These are phyloP conservation scores for Venturia aucupariae DNA, from an alignment of 2,329 filamentous ascomycete species.

Conservation along the genomic window DNA sequence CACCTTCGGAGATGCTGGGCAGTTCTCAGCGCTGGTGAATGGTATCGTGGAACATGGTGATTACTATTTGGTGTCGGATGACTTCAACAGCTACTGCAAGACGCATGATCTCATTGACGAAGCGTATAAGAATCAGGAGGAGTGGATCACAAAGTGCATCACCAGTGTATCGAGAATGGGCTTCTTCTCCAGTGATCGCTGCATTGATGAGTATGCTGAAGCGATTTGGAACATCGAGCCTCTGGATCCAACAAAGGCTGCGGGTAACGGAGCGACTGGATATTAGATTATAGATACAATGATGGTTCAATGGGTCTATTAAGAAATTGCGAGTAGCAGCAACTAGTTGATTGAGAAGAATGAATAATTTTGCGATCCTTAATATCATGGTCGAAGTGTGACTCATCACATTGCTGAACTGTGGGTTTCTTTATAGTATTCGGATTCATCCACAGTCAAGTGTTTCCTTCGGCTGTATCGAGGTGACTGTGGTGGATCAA, in stretches of 20 bases:
- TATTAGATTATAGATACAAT: background rate
- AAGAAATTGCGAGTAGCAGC: background rate
- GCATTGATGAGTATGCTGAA: conserved; percentile 96
- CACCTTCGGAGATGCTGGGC: conserved; percentile 67
- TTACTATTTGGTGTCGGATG: conserved; percentile 95
- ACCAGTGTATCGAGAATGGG: conserved; percentile 86
- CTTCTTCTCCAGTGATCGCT: conserved; percentile 91
- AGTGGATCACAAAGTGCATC: conserved; percentile 88
- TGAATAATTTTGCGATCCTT: background rate
- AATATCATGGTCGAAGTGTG: background rate
- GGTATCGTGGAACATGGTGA: conserved; percentile 89
- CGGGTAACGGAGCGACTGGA: background rate
- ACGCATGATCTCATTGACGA: conserved; percentile 88
- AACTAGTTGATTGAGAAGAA: background rate
- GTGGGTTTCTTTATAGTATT: background rate
- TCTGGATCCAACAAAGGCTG: conserved; percentile 34
- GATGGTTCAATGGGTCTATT: background rate
- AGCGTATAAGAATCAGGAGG: conserved; percentile 83
- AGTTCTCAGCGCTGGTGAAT: conserved; percentile 75
- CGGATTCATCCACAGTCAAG: no score
- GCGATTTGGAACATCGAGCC: conserved; percentile 96
- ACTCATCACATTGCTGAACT: background rate
- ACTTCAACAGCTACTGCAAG: conserved; percentile 90
- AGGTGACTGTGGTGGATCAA: no score
- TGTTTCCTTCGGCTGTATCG: no score